phyloP scores from a whole-genome alignment of 148 eudicot species.

The Heliosperma pusillum region DNA sequence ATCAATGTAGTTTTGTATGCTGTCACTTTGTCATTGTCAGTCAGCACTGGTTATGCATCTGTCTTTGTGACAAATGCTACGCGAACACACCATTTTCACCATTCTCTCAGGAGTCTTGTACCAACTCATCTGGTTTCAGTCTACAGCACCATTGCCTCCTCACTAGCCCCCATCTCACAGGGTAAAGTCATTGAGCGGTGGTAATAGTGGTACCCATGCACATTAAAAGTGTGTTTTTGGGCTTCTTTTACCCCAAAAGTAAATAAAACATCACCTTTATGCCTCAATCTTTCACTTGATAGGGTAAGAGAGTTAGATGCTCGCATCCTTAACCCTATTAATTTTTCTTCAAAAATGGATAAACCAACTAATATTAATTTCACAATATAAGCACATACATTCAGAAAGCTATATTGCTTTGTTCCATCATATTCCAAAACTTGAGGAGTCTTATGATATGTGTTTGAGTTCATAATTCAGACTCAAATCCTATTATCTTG shows the following conservation, averaged over 20 bases:
- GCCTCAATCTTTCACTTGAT: neutral
- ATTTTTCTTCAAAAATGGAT: neutral
- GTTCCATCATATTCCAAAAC: no score
- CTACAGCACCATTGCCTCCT: neutral
- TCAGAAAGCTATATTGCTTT: neutral
- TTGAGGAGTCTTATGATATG: neutral
- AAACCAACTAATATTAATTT: neutral
- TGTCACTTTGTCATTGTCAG: neutral
- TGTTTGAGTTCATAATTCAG: neutral
- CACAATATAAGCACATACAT: neutral
- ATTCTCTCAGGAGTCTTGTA: neutral
- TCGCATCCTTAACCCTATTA: neutral
- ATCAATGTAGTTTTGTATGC: neutral
- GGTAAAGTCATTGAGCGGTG: neutral
- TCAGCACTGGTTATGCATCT: neutral
- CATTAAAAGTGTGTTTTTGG: no score
- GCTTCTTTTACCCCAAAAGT: neutral
- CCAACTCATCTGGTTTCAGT: neutral
- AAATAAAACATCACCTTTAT: neutral
- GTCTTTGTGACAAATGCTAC: neutral
- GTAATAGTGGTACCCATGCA: neutral
- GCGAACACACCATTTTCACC: neutral
- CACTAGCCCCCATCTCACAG: neutral
- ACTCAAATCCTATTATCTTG: neutral
- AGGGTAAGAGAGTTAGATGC: neutral